Percentiles rank a stretch among this genome's conserved stretches.
These are phyloP conservation scores for Mycena latifolia DNA, from an alignment of 768 basidiomycete genomes.

Conservation along the genomic window DNA sequence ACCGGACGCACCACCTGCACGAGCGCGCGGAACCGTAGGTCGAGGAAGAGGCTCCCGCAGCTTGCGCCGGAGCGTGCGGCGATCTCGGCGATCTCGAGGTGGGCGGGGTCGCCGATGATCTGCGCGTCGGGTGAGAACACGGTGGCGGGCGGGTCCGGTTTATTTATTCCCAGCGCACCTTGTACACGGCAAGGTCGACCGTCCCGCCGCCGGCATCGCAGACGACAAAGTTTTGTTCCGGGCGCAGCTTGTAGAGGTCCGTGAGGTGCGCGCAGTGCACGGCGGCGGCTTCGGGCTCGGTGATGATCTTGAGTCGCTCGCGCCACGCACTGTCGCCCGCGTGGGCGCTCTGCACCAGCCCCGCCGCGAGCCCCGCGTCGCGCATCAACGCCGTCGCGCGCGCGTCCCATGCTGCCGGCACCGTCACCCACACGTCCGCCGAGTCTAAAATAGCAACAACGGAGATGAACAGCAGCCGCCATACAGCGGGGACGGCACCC, in stretches of 20 bases:
- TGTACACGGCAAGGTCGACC: constrained; percentile 66
- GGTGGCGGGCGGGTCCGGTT: no score
- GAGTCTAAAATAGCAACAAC: constrained; percentile 29
- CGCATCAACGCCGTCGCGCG: constrained; percentile 26
- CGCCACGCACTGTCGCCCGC: constrained; percentile 83
- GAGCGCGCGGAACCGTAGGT: constrained; percentile 87
- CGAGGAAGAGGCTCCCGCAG: constrained; percentile 90
- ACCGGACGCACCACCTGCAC: constrained; percentile 61
- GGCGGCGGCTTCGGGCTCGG: constrained; percentile 89
- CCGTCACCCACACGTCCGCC: constrained; percentile 27
- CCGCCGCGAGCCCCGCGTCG: constrained; percentile 23
- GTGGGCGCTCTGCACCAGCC: constrained; percentile 35
- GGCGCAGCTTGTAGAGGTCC: constrained; percentile 80
- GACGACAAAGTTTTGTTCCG: constrained; percentile 91
- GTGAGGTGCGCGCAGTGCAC: constrained; percentile 89
- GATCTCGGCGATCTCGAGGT: constrained; percentile 93
- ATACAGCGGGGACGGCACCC: constrained; percentile 38
- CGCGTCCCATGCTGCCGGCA: constrained; percentile 29
- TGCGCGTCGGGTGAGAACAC: constrained; percentile 41
- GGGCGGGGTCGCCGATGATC: constrained; percentile 84
- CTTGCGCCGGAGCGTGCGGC: constrained; percentile 90
- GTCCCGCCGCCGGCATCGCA: constrained; percentile 89
- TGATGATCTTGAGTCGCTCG: constrained; percentile 87
- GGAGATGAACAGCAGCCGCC: neutral
- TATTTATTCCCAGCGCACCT: constrained; percentile 46